These are phyloP conservation scores for Dispira parvispora DNA, from an alignment of 192 early-diverging fungal genomes.

Conservation along the genomic window DNA sequence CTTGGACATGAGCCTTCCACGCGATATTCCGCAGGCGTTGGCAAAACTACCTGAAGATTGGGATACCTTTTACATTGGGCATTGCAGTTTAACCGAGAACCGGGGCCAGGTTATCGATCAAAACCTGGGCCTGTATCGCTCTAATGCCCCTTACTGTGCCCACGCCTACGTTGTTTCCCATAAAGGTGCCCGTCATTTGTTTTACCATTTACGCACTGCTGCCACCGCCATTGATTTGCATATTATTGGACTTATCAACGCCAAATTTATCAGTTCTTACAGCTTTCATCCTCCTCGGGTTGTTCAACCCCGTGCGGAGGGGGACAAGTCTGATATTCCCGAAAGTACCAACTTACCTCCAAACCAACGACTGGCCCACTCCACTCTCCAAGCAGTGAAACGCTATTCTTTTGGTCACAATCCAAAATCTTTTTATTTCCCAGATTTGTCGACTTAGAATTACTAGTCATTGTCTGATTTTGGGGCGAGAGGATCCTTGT, in stretches of 20 bases:
- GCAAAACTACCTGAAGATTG: slow-evolving; percentile 13
- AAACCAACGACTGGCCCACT: background rate
- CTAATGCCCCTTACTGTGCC: slow-evolving; percentile 23
- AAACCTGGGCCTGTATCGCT: background rate
- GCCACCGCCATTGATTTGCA: slow-evolving; percentile 21
- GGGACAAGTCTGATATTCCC: background rate
- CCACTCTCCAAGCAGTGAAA: background rate
- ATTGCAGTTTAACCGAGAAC: slow-evolving; percentile 28
- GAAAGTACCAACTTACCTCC: background rate
- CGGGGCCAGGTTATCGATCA: background rate
- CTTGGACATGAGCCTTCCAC: slow-evolving; percentile 20
- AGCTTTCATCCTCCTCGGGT: slow-evolving; percentile 25
- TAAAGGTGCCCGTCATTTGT: slow-evolving; percentile 24
- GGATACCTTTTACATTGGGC: slow-evolving; percentile 27
- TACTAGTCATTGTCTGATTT: no score
- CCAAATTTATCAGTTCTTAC: slow-evolving; percentile 17
- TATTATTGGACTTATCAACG: slow-evolving; percentile 20
- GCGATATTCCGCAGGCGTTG: slow-evolving; percentile 14
- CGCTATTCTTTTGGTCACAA: no score
- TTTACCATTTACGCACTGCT: slow-evolving; percentile 8
- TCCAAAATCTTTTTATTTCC: no score
- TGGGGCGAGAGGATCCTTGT: no score
- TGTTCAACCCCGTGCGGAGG: slow-evolving; percentile 22
- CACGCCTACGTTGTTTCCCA: slow-evolving; percentile 24
- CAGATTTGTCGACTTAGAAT: no score